These are phyloP conservation scores for Raphanus hybrid DNA, from an alignment of 441 rosid species.

Conservation along the genomic window DNA sequence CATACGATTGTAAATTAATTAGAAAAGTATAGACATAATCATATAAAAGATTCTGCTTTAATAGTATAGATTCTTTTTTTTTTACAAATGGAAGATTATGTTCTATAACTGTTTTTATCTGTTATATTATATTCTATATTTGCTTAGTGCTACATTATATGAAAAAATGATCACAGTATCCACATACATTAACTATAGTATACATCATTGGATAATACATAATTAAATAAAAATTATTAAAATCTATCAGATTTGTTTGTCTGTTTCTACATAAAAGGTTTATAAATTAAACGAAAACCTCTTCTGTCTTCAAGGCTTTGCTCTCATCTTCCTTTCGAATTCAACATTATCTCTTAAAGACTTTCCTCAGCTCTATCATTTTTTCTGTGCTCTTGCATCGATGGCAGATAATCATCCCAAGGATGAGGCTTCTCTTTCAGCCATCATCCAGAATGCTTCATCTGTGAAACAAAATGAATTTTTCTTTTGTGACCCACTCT, in stretches of 20 bases:
- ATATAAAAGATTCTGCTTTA: too few species aligned
- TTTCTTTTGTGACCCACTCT: constrained; percentile 85
- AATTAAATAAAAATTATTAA: background rate
- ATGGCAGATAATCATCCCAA: constrained; percentile 58
- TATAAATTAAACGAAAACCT: background rate
- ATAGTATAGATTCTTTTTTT: too few species aligned
- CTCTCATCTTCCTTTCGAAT: background rate
- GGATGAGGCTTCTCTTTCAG: constrained; percentile 67
- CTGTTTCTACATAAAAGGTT: background rate
- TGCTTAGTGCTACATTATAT: too few species aligned
- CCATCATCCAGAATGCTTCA: constrained; percentile 46
- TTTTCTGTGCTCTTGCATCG: constrained; percentile 21
- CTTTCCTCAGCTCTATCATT: constrained; percentile 21
- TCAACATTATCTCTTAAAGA: constrained; percentile 6
- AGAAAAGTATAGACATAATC: too few species aligned
- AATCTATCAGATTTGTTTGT: background rate
- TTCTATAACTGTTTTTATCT: too few species aligned
- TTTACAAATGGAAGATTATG: too few species aligned
- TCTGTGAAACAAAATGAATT: constrained; percentile 65
- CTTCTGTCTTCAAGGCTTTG: background rate
- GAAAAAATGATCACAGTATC: too few species aligned
- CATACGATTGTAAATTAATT: too few species aligned
- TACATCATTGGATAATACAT: background rate
- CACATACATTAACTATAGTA: too few species aligned
- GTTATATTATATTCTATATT: too few species aligned